phyloP scores from a whole-genome alignment of 257 asterid species.

The Lavandula angustifolia region DNA sequence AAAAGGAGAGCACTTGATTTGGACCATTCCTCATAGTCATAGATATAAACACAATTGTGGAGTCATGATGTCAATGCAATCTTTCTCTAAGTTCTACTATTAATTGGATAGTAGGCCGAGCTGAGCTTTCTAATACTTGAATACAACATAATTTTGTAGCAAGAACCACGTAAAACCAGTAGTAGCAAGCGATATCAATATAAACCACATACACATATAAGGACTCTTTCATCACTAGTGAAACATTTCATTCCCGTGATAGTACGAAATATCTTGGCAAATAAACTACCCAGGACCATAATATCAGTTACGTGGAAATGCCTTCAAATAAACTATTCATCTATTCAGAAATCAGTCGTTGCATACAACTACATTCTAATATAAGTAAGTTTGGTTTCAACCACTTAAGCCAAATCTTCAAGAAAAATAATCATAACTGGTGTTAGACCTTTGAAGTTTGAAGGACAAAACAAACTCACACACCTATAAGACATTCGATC shows the following conservation, averaged over 20 bases:
- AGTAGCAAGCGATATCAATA: neutral
- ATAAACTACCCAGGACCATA: neutral
- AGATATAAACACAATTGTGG: neutral
- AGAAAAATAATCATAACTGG: constrained; percentile 12
- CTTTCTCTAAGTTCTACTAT: neutral
- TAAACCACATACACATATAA: neutral
- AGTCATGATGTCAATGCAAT: constrained; percentile 1
- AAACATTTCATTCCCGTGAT: constrained; percentile 11
- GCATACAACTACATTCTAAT: neutral
- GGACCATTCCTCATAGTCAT: constrained; percentile 1
- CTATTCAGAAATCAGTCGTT: constrained; percentile 17
- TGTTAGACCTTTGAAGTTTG: neutral
- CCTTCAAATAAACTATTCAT: constrained; percentile 10
- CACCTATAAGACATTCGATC: neutral
- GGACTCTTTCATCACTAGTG: constrained; percentile 21
- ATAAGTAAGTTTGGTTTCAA: neutral
- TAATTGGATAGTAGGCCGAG: neutral
- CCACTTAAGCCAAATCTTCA: neutral
- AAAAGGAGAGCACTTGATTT: neutral
- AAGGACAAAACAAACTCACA: neutral
- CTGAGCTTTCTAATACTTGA: constrained; percentile 9
- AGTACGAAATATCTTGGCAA: neutral
- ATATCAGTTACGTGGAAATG: constrained; percentile 1
- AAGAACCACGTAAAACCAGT: constrained; percentile 15
- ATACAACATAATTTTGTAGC: neutral